Conservation (phyloP, 1,284 basidiomycete genomes). For the Apiotrichum porosum region DNA sequence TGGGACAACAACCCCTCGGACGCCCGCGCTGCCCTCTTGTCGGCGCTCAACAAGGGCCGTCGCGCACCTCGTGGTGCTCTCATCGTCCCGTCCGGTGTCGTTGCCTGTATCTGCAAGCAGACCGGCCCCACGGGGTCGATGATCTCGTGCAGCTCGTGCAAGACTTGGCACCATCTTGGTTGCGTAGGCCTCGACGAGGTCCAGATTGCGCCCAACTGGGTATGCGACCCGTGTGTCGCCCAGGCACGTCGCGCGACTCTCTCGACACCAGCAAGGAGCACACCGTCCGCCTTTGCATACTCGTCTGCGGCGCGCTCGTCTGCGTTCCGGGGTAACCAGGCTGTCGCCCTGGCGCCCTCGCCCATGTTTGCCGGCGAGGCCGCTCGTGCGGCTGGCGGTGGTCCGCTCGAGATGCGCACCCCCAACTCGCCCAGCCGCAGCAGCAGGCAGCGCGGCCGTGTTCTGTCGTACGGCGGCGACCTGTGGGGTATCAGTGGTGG, state of each 20-base stretch:
- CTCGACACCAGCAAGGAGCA: slow-evolving; percentile 24
- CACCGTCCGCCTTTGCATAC: slow-evolving; percentile 4
- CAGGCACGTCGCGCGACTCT: slow-evolving; percentile 21
- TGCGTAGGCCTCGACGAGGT: slow-evolving; percentile 37
- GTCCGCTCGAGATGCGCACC: slow-evolving; percentile 13
- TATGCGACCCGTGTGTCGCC: slow-evolving; percentile 31
- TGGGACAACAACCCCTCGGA: slow-evolving; percentile 13
- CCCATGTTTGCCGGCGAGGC: slow-evolving; percentile 35
- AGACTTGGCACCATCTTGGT: slow-evolving; percentile 40
- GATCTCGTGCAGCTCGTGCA: slow-evolving; percentile 36
- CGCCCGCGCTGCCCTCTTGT: slow-evolving; percentile 14
- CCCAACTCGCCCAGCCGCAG: slow-evolving; percentile 20
- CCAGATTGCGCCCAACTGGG: slow-evolving; percentile 29
- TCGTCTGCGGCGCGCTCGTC: slow-evolving; percentile 32
- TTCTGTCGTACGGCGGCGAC: slow-evolving; percentile 40
- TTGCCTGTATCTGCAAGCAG: slow-evolving; percentile 35
- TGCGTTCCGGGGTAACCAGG: slow-evolving; percentile 37
- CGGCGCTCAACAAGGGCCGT: slow-evolving; percentile 5
- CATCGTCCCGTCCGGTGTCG: slow-evolving; percentile 21
- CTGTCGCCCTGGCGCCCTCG: slow-evolving; percentile 43
- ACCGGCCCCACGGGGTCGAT: slow-evolving; percentile 23
- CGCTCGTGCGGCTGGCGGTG: slow-evolving; percentile 20
- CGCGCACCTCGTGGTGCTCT: not conserved
- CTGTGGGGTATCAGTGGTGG: slow-evolving; percentile 36
- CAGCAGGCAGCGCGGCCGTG: slow-evolving; percentile 27